A percentile compares a stretch with the other conserved stretches of the same genome.
phyloP scores from a whole-genome alignment of 2,329 filamentous ascomycete genomes.

The Scolecobasidium constrictum region DNA sequence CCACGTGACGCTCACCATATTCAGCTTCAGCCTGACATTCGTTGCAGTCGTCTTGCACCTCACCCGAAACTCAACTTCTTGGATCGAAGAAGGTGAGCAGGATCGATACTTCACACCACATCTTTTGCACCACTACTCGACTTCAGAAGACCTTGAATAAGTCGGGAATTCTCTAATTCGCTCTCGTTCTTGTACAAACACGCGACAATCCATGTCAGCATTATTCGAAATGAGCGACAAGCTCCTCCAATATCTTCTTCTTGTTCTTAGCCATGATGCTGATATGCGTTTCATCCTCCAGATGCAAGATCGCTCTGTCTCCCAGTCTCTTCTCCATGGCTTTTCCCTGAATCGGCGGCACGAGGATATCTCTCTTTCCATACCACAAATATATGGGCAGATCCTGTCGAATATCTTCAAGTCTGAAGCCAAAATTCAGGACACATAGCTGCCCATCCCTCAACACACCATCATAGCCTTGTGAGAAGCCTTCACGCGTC shows the following conservation, averaged over 20 bases:
- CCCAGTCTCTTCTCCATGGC: constrained; percentile 21
- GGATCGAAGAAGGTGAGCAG: no score
- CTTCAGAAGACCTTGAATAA: no score
- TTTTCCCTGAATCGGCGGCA: constrained; percentile 23
- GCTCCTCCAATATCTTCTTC: constrained; percentile 15
- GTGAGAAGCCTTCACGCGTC: constrained; percentile 17
- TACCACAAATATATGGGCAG: constrained; percentile 27
- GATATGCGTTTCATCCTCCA: constrained; percentile 25
- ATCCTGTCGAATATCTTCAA: constrained; percentile 25
- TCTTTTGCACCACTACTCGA: no score
- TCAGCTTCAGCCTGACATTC: no score
- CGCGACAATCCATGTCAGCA: no score
- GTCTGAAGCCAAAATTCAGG: constrained; percentile 21
- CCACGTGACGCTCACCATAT: no score
- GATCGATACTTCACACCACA: no score
- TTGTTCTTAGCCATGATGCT: constrained; percentile 15
- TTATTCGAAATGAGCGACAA: no score
- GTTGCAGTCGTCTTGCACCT: no score
- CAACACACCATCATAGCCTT: constrained; percentile 20
- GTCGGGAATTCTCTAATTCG: no score
- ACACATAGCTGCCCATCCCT: constrained; percentile 21
- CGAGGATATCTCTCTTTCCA: constrained; percentile 21
- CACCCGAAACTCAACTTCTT: no score
- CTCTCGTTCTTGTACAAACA: no score
- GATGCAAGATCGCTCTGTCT: constrained; percentile 18